A percentile compares a stretch with the other conserved stretches of the same genome.
phyloP scores from a whole-genome alignment of 2,329 filamentous ascomycete genomes.

The Cryphonectria parasitica region DNA sequence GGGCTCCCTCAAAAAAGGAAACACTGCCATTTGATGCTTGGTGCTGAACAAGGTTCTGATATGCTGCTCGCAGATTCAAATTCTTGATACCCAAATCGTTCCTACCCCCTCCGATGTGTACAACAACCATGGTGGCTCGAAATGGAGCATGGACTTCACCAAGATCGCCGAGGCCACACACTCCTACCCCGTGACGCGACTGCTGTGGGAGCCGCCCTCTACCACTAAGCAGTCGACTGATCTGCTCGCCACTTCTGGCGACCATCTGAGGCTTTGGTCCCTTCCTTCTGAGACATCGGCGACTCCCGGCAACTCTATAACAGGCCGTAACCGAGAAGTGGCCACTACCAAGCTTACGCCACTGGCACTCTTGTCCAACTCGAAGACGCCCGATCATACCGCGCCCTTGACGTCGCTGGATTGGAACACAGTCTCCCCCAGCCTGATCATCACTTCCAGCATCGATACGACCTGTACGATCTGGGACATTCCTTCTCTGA shows the following conservation, averaged over 20 bases:
- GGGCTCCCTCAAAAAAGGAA: no score
- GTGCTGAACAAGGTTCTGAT: background rate
- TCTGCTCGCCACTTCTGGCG: conserved; percentile 90
- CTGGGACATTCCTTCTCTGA: conserved; percentile 98
- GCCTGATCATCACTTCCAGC: conserved; percentile 96
- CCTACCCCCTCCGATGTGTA: conserved; percentile 72
- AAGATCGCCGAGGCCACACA: conserved; percentile 96
- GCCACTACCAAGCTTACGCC: conserved; percentile 82
- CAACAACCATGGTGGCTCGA: conserved; percentile 65
- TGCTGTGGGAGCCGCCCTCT: conserved; percentile 94
- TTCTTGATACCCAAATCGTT: conserved; percentile 82
- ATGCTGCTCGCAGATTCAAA: conserved; percentile 75
- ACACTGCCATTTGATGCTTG: background rate
- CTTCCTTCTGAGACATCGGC: conserved; percentile 70
- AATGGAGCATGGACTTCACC: conserved; percentile 83
- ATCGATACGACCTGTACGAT: conserved; percentile 99
- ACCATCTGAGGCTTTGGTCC: conserved; percentile 93
- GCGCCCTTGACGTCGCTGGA: conserved; percentile 94
- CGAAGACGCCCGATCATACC: conserved; percentile 97
- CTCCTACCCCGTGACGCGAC: conserved; percentile 93
- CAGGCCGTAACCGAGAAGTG: conserved; percentile 63
- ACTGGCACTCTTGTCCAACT: conserved; percentile 91
- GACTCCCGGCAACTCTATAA: conserved; percentile 68
- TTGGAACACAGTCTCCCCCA: conserved; percentile 97
- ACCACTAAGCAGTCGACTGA: conserved; percentile 95